phyloP scores from a whole-genome alignment of 2,329 filamentous ascomycete species.

The Sodiomyces alkalinus region DNA sequence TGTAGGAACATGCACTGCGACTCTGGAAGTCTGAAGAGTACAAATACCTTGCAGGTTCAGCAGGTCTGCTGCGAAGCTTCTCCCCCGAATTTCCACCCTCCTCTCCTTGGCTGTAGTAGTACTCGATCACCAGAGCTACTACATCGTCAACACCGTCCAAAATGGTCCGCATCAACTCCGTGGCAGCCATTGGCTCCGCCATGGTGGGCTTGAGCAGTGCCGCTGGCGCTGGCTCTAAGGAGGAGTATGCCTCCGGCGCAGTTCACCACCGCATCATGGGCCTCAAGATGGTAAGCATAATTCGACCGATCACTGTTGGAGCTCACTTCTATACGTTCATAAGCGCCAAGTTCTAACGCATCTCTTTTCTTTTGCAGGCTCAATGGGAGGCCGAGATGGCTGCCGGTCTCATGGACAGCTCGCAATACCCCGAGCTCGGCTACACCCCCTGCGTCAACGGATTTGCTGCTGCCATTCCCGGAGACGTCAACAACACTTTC shows the following conservation, averaged over 20 bases:
- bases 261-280: slow-evolving; percentile 11
- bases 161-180: slow-evolving; percentile 9
- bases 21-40: too few relatives aligned
- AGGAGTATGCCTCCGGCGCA: slow-evolving; percentile 9
- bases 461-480: slow-evolving; percentile 25
- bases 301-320: too few relatives aligned
- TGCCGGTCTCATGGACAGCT: slow-evolving; percentile 18
- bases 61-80: neutral
- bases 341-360: neutral
- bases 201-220: slow-evolving; percentile 9
- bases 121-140: slow-evolving; percentile 1
- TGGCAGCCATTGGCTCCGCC: slow-evolving; percentile 9
- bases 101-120: slow-evolving; percentile 1
- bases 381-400: slow-evolving; percentile 18
- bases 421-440: slow-evolving; percentile 20
- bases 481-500: slow-evolving; percentile 30
- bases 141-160: slow-evolving; percentile 1
- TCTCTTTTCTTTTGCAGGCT: slow-evolving; percentile 10
- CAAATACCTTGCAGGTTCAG: too few relatives aligned
- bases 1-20: slow-evolving; percentile 1
- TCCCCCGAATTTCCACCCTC: neutral
- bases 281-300: slow-evolving; percentile 10
- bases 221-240: slow-evolving; percentile 11
- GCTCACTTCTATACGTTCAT: neutral
- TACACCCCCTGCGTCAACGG: slow-evolving; percentile 26